These are phyloP conservation scores for Heritiera littoralis DNA, from an alignment of 345 rosid species.

Conservation along the genomic window DNA sequence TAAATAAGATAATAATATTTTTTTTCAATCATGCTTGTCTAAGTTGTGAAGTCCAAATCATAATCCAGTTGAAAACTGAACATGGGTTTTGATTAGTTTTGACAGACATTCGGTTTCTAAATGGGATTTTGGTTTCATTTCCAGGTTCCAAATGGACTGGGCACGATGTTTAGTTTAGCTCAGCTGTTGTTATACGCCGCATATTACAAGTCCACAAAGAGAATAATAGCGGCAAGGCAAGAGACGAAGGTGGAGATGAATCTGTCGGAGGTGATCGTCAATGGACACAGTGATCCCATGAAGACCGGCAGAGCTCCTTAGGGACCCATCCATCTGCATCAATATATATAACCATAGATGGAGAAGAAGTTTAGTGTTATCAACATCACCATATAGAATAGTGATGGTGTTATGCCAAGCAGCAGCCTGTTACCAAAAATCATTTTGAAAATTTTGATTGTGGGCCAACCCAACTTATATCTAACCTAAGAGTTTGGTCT, in stretches of 20 bases:
- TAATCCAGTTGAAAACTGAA: not conserved
- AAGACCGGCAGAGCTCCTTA: not conserved
- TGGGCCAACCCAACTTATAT: too few relatives aligned
- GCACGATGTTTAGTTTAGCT: conserved; percentile 50
- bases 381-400: too few relatives aligned
- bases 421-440: too few relatives aligned
- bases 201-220: conserved; percentile 63
- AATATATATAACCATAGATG: too few relatives aligned
- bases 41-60: not conserved
- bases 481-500: too few relatives aligned
- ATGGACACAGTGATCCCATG: not conserved
- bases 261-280: conserved; percentile 40
- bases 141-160: conserved; percentile 81
- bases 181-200: conserved; percentile 63
- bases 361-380: too few relatives aligned
- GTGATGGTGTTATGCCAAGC: too few relatives aligned
- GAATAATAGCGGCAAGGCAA: conserved; percentile 46
- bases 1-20: too few relatives aligned
- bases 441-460: too few relatives aligned
- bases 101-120: not conserved
- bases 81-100: not conserved
- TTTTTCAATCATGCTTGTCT: not conserved
- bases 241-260: conserved; percentile 33
- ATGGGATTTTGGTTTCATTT: not conserved
- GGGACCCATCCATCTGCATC: not conserved